Base-by-base conservation (phyloP, 345 rosid genomes). In the Ailanthus altissimus region DNA sequence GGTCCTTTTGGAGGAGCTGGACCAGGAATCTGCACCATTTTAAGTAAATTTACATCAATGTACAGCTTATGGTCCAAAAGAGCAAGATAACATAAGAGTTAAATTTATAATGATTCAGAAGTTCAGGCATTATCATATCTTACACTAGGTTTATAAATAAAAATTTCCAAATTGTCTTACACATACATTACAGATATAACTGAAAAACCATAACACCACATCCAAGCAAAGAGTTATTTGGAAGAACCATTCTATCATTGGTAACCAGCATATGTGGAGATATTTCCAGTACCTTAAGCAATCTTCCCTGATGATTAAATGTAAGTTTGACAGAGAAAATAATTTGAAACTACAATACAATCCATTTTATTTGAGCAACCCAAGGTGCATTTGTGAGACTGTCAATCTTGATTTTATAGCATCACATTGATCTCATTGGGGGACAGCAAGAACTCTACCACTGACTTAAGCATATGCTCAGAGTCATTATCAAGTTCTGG, bases 21-120 rank as follows among this genome's bases (percentile, higher is more conserved):
- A 71, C 94, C 98, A 45, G 85, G 89, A 88, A 94, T 92, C 98
- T 92, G 87, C 83, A 85, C 81, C 72, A 15, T 61, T 73, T 26
- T 50, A 70, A 69, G 5, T 20, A 57, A 54, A 36, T 40, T 40
- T 67, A 78, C 21, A 28, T 69, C 25, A 69, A 69, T 68, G 4
- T 49, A 26, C 53, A 57, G 5, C 66, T 26, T 23, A 45, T 51
- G 20, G n/a, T n/a, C n/a, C n/a, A n/a, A n/a, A n/a, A n/a, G n/a
- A n/a, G n/a, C n/a, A n/a, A n/a, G n/a, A n/a, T n/a, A n/a, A n/a
- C n/a, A 25, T 45, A 21, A 13, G 12, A 40, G 28, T 4, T 9
- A 0, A 40, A 50, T 36, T 74, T 5, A 62, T 0, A 59, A 40
- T 43, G 11, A 5, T 14, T 20, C 7, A 70, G 23, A 9, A 9